phyloP scores from a whole-genome alignment of 148 eudicot genomes.

The Mesembryanthemum crystallinum region DNA sequence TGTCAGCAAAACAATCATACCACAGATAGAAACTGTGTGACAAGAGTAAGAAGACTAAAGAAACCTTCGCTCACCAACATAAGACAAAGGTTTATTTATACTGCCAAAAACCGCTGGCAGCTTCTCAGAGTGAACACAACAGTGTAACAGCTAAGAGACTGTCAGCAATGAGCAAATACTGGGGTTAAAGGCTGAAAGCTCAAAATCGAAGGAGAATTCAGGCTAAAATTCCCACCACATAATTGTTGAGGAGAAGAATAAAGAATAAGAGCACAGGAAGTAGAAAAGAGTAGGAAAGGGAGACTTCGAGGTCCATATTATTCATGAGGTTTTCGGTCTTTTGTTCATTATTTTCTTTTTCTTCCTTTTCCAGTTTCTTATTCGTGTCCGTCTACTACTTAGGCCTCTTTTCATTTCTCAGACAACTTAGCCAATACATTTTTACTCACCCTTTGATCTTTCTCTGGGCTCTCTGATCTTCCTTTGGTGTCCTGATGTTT shows the following conservation, averaged over 20 bases:
- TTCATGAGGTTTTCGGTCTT: neutral
- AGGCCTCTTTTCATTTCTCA: too few species aligned
- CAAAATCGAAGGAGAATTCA: neutral
- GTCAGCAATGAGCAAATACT: conserved; percentile 1
- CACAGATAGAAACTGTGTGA: neutral
- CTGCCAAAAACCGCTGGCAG: neutral
- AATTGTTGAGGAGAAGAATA: neutral
- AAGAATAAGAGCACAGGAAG: neutral
- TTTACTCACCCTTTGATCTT: conserved; percentile 41
- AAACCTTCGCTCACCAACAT: neutral
- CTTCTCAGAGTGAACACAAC: neutral
- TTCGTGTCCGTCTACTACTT: neutral
- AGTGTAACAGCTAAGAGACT: neutral
- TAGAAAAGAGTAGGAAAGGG: neutral
- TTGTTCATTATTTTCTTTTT: neutral
- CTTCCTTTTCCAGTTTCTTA: neutral
- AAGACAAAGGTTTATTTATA: neutral
- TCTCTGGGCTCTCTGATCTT: conserved; percentile 17
- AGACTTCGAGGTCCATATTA: neutral
- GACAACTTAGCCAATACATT: conserved; percentile 6
- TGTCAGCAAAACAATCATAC: neutral
- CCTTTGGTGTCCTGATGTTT: conserved; percentile 27
- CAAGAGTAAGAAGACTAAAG: neutral
- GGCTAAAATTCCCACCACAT: neutral
- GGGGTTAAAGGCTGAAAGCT: neutral